A percentile compares a stretch with the other conserved stretches of the same genome.
These are phyloP conservation scores for Vanilla planifolia DNA, from an alignment of 106 monocot species.

Conservation along the genomic window DNA sequence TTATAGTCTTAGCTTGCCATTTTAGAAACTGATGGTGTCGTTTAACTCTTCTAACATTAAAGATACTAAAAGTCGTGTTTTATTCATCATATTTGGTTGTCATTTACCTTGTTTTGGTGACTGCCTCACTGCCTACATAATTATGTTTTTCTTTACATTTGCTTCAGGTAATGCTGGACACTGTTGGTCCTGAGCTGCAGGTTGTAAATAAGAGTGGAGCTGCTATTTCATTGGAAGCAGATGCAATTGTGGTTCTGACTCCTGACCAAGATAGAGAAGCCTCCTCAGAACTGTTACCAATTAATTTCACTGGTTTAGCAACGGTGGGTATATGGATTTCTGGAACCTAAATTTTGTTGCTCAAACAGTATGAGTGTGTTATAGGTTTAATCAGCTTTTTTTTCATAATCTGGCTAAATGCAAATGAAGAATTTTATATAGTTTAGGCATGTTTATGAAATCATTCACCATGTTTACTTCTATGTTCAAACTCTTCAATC, in stretches of 20 bases:
- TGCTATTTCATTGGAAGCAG: constrained; percentile 61
- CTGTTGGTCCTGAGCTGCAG: constrained; percentile 85
- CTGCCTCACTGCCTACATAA: no score
- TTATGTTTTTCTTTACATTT: no score
- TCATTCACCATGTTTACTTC: no score
- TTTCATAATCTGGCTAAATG: not conserved
- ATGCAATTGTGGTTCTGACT: constrained; percentile 64
- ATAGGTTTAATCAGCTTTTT: not conserved
- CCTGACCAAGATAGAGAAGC: constrained; percentile 59
- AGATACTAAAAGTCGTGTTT: no score
- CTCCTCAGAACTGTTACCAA: constrained; percentile 49
- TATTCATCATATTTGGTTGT: no score
- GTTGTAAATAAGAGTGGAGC: constrained; percentile 63
- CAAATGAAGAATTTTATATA: no score
- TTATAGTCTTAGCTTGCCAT: no score
- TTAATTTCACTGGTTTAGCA: constrained; percentile 63
- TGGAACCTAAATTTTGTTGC: not conserved
- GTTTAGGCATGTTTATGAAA: no score
- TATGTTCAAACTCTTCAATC: no score
- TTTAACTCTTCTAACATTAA: no score
- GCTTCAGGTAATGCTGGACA: constrained; percentile 86
- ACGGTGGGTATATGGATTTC: constrained; percentile 33
- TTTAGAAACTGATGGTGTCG: no score
- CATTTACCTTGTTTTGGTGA: no score
- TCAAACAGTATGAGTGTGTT: not conserved